Conservation (phyloP, 2,329 filamentous ascomycete species). For the Fusarium secorum region DNA sequence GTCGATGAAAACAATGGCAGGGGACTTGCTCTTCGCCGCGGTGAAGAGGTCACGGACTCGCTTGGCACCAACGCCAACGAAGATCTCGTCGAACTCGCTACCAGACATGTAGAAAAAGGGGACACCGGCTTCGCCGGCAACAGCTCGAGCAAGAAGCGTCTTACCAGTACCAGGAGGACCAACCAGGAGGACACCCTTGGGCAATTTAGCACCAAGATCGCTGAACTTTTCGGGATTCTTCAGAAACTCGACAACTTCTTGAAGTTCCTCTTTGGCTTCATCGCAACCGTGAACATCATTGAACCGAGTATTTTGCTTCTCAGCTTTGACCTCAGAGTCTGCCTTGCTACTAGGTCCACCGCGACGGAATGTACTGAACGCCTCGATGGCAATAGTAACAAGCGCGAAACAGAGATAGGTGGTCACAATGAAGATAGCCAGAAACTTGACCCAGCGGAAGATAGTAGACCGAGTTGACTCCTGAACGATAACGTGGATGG, state of each 20-base stretch:
- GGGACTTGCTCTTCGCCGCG: slow-evolving; percentile 83
- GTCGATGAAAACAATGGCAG: slow-evolving; percentile 94
- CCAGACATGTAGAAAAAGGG: slow-evolving; percentile 99
- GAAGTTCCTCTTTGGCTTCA: slow-evolving; percentile 96
- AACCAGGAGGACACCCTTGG: slow-evolving; percentile 94
- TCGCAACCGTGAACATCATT: slow-evolving; percentile 95
- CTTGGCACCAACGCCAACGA: slow-evolving; percentile 96
- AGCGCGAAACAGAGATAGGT: slow-evolving; percentile 82
- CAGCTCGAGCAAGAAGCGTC: slow-evolving; percentile 91
- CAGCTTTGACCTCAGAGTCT: slow-evolving; percentile 86
- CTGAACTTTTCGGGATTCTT: slow-evolving; percentile 94
- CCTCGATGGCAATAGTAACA: slow-evolving; percentile 84
- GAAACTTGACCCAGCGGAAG: slow-evolving; percentile 92
- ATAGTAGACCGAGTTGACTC: slow-evolving; percentile 81
- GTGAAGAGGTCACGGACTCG: slow-evolving; percentile 92
- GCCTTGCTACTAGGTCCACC: slow-evolving; percentile 69
- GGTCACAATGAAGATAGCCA: slow-evolving; percentile 78
- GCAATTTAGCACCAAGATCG: slow-evolving; percentile 92
- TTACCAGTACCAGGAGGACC: slow-evolving; percentile 98
- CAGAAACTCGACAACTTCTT: slow-evolving; percentile 95
- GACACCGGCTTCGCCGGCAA: slow-evolving; percentile 95
- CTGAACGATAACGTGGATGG: slow-evolving; percentile 95
- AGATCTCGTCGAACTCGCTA: slow-evolving; percentile 97
- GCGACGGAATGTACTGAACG: slow-evolving; percentile 79
- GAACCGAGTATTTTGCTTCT: slow-evolving; percentile 91